Evolutionary conservation across 2,329 filamentous ascomycete genomes (phyloP), one percentile per base, ranked within the genome.

Genomic region (Penicillium sclerotigenum): DNA sequence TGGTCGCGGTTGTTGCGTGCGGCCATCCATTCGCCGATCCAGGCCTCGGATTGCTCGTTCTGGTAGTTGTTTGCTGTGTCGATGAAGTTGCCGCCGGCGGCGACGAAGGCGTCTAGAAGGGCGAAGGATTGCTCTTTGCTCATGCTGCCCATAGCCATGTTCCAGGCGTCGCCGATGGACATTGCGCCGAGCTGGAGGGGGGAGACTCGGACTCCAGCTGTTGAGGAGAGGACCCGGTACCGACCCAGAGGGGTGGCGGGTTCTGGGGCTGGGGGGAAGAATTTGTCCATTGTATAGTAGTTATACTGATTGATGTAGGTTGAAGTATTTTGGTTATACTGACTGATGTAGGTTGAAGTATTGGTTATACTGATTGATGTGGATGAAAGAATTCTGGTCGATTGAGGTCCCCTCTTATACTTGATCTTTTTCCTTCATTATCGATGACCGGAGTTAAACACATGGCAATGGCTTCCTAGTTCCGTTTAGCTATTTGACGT

Each of bases 51-150:
- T 64, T 86, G 72, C 69, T 88, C 79, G 56, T 78, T 74, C 63
- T 88, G 86, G 72, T 90, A 90, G 70, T 86, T 86, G 74, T 85
- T 87, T 56, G 86, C 67, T 0, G 86, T 89, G 69, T 90, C 88
- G 66, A 90, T 86, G 71, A 90, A 90, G 73, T 90, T 90, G 24
- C 88, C 87, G 4, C 85, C 85, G 0, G 85, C 79, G 6, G 81
- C 79, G 57, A 81, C 83, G 73, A 83, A 90, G 67, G 81, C 83
- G 65, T 90, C 87, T 9, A 90, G 79, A 26, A 90, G 83, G 20
- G 78, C 75, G 61, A 88, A 86, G 1, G 82, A 79, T 1, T 80
- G 80, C 47, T 83, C 77, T 67, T 89, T 83, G 68, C 83, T 79
- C 71, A 87, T 89, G 36, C 80, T 79, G 31, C 88, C 88, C 81